Percentiles rank a stretch among this genome's conserved stretches.
These are phyloP conservation scores for Claviceps purpurea DNA, from an alignment of 2,329 filamentous ascomycete species.

Conservation along the genomic window DNA sequence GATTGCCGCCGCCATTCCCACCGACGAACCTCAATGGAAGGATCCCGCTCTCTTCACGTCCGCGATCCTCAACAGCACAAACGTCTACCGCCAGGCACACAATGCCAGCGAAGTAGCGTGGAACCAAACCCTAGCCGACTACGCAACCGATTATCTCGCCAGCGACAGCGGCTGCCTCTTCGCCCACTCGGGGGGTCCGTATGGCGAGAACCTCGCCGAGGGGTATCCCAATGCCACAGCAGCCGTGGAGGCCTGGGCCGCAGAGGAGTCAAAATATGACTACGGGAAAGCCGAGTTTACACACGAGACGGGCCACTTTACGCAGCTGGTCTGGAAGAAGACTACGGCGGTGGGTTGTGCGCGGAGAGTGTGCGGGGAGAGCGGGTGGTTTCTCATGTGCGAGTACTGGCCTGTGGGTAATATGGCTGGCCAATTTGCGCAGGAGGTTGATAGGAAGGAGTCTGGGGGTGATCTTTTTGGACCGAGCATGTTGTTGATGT, in stretches of 20 bases:
- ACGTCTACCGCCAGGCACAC: conserved; percentile 50
- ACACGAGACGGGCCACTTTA: conserved; percentile 13
- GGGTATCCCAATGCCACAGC: background rate
- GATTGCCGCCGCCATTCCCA: background rate
- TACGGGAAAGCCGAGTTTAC: conserved; percentile 4
- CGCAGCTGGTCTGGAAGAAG: conserved; percentile 19
- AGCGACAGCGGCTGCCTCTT: conserved; percentile 29
- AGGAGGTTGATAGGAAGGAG: conserved; percentile 15
- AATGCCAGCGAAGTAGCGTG: conserved; percentile 45
- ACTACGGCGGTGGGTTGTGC: conserved; percentile 15
- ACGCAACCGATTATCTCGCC: conserved; percentile 36
- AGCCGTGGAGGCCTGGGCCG: conserved; percentile 7
- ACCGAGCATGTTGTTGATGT: background rate
- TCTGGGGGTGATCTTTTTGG: background rate
- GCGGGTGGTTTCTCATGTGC: conserved; percentile 54
- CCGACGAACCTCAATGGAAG: conserved; percentile 4
- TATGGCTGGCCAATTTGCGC: conserved; percentile 36
- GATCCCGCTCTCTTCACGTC: conserved; percentile 24
- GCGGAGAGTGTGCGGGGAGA: conserved; percentile 14
- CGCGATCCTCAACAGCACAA: conserved; percentile 52
- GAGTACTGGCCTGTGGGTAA: conserved; percentile 60
- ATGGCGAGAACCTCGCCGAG: conserved; percentile 15
- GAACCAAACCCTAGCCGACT: conserved; percentile 50
- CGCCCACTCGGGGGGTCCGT: conserved; percentile 45
- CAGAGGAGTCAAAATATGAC: conserved; percentile 7